Evolutionary conservation across 129 eudicot genomes (phyloP), one percentile per base, ranked within the genome.

Genomic region (Glebionis coronaria): DNA sequence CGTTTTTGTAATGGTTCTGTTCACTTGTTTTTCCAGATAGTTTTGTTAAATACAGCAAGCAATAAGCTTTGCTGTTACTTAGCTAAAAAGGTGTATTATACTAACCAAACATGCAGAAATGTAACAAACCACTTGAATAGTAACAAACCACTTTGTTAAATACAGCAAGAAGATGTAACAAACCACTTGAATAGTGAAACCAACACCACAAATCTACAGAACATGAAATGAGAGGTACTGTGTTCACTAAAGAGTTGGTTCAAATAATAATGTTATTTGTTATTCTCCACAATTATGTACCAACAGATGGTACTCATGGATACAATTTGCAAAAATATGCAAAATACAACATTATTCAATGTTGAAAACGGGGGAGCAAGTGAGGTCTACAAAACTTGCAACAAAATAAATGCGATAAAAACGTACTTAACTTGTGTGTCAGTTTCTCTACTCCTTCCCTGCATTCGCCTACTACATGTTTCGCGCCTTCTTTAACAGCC

Each of bases 361-460:
- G 52, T 72, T 55, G 3, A 31, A 44, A 71, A 42, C 14, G 25
- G 28, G 27, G 0, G 50, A 54, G 4, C 45, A 62, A 40, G 60
- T 56, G 13, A 63, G 68, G 29, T 66, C 46, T 46, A 65, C 69
- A 75, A 60, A 29, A 72, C 53, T 67, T 75, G 71, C 77, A 76
- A 53, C 69, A 65, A 42, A 61, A 54, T 12, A n/a, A 2, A 9
- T 10, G 50, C 5, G 65, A 19, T 4, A 4, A 46, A 35, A 6
- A 44, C 55, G 9, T 23, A 20, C 46, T 83, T 79, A 92, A 88
- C 82, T 77, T 92, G 60, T 92, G 98, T 16, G 95, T 70, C 11
- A 88, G 66, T 64, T 87, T 88, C 81, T 80, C 96, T 61, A 88
- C 94, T 46, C 96, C 90, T 64, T 75, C 97, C 76, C 79, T 82